Evolutionary conservation across 2,329 filamentous ascomycete genomes (phyloP), one percentile per base, ranked within the genome.

Genomic region (Ciborinia camelliae): DNA sequence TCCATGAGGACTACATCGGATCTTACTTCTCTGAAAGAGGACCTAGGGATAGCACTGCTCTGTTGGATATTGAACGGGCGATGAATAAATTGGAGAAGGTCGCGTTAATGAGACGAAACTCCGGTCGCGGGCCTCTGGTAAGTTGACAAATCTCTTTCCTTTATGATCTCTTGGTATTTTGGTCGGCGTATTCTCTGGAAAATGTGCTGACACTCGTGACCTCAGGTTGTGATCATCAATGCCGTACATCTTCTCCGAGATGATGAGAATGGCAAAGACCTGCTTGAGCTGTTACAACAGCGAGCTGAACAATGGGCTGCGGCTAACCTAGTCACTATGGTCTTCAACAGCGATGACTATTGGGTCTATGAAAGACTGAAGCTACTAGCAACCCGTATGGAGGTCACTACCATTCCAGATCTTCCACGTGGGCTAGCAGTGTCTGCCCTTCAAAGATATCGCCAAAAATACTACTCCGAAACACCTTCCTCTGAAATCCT

Each of bases 71-170:
- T 68, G 95, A 99, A 75, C 87, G 95, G 35, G 95, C 95, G 0
- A 89, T 99, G 76, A 99, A 99, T 82, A 99, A 99, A 78, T 80
- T 99, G 14, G 95, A 99, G 75, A 99, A 99, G 77, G 91, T 98
- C 9, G 95, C 95, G 0, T 79, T 99, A 65, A 82, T 81, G 70
- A 84, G 90, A 60, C 82, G 92, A 52, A 80, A 82, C 39, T 79
- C 76, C 65, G 76, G 73, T 1, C 84, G 85, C 10, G 82, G 83
- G 66, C 95, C 95, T 1, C 81, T 99, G 6, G 83, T 99, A n/a
- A 41, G 52, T 14, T 28, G 32, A n/a, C 8, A 52, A 23, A 37
- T 2, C 3, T 23, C 48, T 23, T 32, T 2, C 7, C 6, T n/a
- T n/a, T n/a, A n/a, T 20, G n/a, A 57, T 57, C 20, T 26, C n/a